phyloP scores from a whole-genome alignment of 2,329 filamentous ascomycete species.

The Fulvia fulva region DNA sequence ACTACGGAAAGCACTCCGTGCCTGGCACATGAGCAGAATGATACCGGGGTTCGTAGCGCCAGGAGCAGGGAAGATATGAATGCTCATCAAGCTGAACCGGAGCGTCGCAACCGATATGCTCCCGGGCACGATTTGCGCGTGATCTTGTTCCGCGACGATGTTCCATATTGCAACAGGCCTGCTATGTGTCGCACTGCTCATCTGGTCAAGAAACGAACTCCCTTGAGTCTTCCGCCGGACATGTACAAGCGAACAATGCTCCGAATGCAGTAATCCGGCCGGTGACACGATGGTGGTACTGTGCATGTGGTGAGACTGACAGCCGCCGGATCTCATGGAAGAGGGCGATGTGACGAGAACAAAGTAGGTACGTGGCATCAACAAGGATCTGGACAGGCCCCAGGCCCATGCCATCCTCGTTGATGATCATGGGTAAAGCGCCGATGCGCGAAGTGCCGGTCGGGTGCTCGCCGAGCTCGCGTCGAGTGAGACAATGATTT shows the following conservation, averaged over 20 bases:
- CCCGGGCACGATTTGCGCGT: background rate
- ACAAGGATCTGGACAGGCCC: background rate
- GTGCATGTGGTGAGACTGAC: background rate
- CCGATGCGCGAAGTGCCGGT: background rate
- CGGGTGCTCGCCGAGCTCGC: background rate
- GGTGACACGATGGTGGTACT: background rate
- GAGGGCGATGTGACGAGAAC: background rate
- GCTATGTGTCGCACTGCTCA: background rate
- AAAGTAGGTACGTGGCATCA: background rate
- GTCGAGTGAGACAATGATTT: background rate
- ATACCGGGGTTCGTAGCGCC: background rate
- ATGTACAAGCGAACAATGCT: background rate
- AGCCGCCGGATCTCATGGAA: background rate
- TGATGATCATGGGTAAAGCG: background rate
- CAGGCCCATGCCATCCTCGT: background rate
- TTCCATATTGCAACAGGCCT: background rate
- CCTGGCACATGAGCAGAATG: background rate
- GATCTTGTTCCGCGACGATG: background rate
- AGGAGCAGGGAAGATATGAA: background rate
- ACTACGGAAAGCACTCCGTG: background rate
- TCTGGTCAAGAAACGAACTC: background rate
- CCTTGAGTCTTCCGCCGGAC: too few species aligned
- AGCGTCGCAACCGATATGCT: too few species aligned
- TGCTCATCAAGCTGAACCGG: too few species aligned
- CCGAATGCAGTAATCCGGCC: background rate